These are phyloP conservation scores for Royoungia palumana DNA, from an alignment of 768 basidiomycete species.

Conservation along the genomic window DNA sequence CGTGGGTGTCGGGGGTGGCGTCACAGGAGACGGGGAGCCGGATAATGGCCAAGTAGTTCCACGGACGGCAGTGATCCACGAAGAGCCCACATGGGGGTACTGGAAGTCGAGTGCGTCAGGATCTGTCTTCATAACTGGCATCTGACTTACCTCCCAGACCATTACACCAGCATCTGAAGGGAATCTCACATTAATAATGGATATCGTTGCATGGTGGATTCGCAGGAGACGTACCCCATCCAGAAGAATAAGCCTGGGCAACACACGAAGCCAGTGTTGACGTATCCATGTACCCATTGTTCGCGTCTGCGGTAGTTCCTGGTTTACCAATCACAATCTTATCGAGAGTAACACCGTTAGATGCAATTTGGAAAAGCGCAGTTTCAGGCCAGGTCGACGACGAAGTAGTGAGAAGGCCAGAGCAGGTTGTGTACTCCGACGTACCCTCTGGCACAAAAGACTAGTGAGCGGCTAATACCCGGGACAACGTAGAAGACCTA, in stretches of 20 bases:
- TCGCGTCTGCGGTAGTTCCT: conserved; percentile 45
- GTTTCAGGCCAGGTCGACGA: conserved; percentile 40
- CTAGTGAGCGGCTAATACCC: background rate
- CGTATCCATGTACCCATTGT: conserved; percentile 54
- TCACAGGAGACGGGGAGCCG: background rate
- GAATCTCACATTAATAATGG: background rate
- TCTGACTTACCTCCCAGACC: conserved; percentile 35
- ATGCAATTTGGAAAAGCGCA: conserved; percentile 46
- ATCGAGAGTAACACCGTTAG: conserved; percentile 52
- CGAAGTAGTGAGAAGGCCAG: conserved; percentile 37
- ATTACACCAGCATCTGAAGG: conserved; percentile 37
- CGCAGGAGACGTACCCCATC: conserved; percentile 10
- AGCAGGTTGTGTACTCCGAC: conserved; percentile 36
- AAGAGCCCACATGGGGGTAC: conserved; percentile 36
- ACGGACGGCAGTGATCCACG: conserved; percentile 39
- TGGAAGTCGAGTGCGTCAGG: background rate
- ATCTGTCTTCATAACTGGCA: too few relatives aligned
- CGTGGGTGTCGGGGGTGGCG: background rate
- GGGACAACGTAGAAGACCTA: background rate
- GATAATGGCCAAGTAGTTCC: conserved; percentile 31
- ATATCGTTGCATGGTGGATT: background rate
- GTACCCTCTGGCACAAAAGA: conserved; percentile 30
- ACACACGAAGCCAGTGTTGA: conserved; percentile 57
- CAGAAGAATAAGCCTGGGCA: conserved; percentile 40
- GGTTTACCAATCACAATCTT: conserved; percentile 82